Evolutionary conservation across 2,329 filamentous ascomycete genomes (phyloP).

Genomic region (Penicillium sp.): DNA sequence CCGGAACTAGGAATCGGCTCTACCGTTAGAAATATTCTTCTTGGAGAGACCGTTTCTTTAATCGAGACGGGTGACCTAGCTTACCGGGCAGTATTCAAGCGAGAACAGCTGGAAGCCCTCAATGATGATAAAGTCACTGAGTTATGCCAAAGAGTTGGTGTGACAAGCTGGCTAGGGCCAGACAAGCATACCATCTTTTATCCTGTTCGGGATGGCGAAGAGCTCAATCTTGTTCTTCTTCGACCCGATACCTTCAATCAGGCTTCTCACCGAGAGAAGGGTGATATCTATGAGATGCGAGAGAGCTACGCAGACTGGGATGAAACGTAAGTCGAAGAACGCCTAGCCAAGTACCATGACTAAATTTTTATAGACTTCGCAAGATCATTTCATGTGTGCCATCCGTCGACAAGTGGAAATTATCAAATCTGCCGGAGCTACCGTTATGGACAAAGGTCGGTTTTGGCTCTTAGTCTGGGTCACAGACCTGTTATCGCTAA

Average conservation of each 20-base stretch:
- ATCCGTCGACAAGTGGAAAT: constrained; percentile 65
- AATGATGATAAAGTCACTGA: constrained; percentile 12
- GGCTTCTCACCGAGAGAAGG: constrained; percentile 37
- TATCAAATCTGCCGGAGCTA: constrained; percentile 49
- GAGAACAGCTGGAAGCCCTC: constrained; percentile 30
- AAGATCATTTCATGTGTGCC: constrained; percentile 51
- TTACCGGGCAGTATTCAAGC: constrained; percentile 54
- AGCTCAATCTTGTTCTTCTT: constrained; percentile 66
- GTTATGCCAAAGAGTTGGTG: constrained; percentile 27
- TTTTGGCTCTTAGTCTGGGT: background rate
- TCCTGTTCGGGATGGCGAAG: constrained; percentile 56
- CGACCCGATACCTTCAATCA: constrained; percentile 54
- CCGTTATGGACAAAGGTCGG: constrained; percentile 36
- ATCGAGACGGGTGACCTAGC: constrained; percentile 63
- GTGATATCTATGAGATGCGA: constrained; percentile 60
- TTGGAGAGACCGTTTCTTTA: constrained; percentile 46
- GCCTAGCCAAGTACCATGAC: background rate
- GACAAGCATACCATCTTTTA: constrained; percentile 62
- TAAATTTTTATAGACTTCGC: constrained; percentile 8
- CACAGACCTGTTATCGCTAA: background rate
- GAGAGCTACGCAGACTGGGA: constrained; percentile 62
- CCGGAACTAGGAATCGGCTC: constrained; percentile 3
- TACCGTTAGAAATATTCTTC: constrained; percentile 10
- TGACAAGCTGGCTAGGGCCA: constrained; percentile 64
- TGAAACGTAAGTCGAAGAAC: constrained; percentile 36